Conservation (phyloP, 345 rosid species). For the Aegle marmelos region DNA sequence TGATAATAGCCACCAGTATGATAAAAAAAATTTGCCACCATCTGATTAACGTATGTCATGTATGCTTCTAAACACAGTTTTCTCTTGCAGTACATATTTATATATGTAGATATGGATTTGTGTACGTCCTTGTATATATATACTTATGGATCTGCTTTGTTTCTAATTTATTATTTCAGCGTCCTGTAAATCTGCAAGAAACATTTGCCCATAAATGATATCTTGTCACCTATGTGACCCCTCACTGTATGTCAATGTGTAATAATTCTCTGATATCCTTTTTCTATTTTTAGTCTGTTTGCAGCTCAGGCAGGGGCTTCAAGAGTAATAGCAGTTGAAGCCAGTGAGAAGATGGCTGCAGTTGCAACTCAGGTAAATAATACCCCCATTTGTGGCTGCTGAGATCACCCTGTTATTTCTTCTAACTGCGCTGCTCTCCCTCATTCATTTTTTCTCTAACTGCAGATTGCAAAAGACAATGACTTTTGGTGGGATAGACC, state of each 20-base stretch:
- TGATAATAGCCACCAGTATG: neutral
- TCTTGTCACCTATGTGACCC: neutral
- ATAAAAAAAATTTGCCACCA: neutral
- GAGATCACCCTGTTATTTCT: slow-evolving; percentile 7
- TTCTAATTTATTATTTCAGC: neutral
- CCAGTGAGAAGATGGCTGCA: slow-evolving; percentile 92
- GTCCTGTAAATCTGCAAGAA: neutral
- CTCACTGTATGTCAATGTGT: neutral
- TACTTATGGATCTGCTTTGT: neutral
- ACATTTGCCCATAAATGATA: neutral
- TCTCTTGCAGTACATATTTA: neutral
- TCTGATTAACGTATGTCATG: neutral
- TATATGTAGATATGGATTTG: too few species aligned
- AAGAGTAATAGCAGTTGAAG: slow-evolving; percentile 88
- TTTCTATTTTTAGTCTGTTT: slow-evolving; percentile 58
- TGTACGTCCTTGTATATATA: too few species aligned
- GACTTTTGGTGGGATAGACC: slow-evolving; percentile 39
- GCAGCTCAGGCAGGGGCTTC: slow-evolving; percentile 94
- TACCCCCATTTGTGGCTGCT: slow-evolving; percentile 8
- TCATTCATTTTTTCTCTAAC: slow-evolving; percentile 1
- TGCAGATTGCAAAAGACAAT: slow-evolving; percentile 83
- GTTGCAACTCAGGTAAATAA: slow-evolving; percentile 79
- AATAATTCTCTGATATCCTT: slow-evolving; percentile 4
- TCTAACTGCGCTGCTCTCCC: slow-evolving; percentile 5
- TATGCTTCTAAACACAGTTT: neutral